Evolutionary conservation across 768 basidiomycete species (phyloP), one percentile per base, ranked within the genome.

Genomic region (Heimioporus sp.): DNA sequence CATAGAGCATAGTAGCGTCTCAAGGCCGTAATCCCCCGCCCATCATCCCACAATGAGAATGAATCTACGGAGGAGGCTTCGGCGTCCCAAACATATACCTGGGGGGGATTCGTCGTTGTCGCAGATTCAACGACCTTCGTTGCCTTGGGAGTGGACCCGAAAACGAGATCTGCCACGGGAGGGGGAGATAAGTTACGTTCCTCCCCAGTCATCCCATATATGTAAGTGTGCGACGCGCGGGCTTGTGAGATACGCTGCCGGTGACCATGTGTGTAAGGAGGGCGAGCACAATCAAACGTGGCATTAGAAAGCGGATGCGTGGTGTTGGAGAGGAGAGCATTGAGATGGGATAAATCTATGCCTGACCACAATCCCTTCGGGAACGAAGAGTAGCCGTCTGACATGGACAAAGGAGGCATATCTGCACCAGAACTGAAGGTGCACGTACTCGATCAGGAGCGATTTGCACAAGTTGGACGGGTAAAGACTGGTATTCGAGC

Each of bases 301-400:
- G 13, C 8, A 9, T 34, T 34, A 9, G 10, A 34, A 2, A 34
- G 3, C 10, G 34, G 34, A 9, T 34, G 34, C 8, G 10, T 34
- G 10, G 34, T 10, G 13, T 34, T 34, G 4, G 34, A 15, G 16
- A 92, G 75, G 15, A 81, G 66, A 4, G 71, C 56, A 55, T 82
- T 82, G 49, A 92, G 65, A 2, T 82, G 81, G 0, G 78, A 76
- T 3, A 90, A 64, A 65, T 92, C 89, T 50, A 90, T 83, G 69
- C 88, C 89, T 0, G 86, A 89, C 64, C 86, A 81, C 0, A 88
- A 91, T 31, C 84, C 85, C 5, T 82, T 85, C 0, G 84, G 86
- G 42, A 82, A 69, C 0, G 78, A 70, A 3, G 82, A 87, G 1
- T 85, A 85, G 4, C 81, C 81, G 52, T 89, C 87, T 0, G 82